These are phyloP conservation scores for Russula olivacea DNA, from an alignment of 768 basidiomycete species.

Conservation along the genomic window DNA sequence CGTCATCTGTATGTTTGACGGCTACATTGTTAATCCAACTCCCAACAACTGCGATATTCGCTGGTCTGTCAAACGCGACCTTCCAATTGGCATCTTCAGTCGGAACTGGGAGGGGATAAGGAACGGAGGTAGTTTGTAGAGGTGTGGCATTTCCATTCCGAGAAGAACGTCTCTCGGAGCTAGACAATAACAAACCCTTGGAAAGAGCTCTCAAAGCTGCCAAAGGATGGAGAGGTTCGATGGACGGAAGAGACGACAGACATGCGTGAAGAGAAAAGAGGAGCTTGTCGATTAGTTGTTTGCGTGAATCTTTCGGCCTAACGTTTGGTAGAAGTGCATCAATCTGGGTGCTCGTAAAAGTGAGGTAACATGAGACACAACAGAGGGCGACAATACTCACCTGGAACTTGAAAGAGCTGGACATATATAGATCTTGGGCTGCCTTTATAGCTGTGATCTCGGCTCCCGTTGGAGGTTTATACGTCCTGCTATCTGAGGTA, in stretches of 20 bases:
- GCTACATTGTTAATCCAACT: constrained; percentile 79
- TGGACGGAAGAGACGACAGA: constrained; percentile 51
- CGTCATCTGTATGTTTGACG: constrained; percentile 64
- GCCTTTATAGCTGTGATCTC: constrained; percentile 71
- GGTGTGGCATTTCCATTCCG: constrained; percentile 1
- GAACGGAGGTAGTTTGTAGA: constrained; percentile 43
- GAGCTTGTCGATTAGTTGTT: constrained; percentile 58
- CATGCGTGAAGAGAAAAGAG: constrained; percentile 62
- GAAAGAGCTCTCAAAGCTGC: constrained; percentile 51
- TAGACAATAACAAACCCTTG: constrained; percentile 36
- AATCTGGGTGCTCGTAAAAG: constrained; percentile 42
- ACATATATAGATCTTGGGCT: constrained; percentile 66
- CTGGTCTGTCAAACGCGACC: constrained; percentile 72
- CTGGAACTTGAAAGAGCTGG: constrained; percentile 81
- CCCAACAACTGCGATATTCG: constrained; percentile 71
- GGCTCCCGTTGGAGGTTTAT: constrained; percentile 58
- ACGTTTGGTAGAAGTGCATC: constrained; percentile 75
- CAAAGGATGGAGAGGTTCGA: constrained; percentile 59
- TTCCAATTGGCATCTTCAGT: constrained; percentile 84
- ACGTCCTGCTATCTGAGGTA: constrained; percentile 22
- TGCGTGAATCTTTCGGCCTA: constrained; percentile 54
- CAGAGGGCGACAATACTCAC: constrained; percentile 33
- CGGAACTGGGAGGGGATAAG: constrained; percentile 64
- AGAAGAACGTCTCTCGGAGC: constrained; percentile 7
- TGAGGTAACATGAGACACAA: constrained; percentile 15